phyloP scores from a whole-genome alignment of 1,139 yeast species.

The Pichia inconspicua region DNA sequence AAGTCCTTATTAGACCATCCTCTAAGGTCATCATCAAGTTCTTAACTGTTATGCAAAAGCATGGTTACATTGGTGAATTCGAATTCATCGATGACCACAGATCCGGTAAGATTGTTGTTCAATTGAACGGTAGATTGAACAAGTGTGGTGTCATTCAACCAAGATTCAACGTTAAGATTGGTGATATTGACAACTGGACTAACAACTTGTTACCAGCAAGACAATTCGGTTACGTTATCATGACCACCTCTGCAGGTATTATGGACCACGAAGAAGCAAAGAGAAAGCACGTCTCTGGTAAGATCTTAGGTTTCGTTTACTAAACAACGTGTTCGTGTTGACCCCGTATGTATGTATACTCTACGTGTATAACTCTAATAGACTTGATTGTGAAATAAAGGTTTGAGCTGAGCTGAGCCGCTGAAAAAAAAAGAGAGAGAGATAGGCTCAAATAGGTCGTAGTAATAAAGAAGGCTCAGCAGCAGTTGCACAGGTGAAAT shows the following conservation, averaged over 20 bases:
- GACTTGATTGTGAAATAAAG: not conserved
- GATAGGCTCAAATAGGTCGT: no score
- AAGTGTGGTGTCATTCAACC: constrained; percentile 98
- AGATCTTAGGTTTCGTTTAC: constrained; percentile 94
- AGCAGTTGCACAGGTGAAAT: no score
- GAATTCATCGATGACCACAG: constrained; percentile 99
- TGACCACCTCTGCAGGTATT: constrained; percentile 98
- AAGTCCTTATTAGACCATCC: constrained; percentile 96
- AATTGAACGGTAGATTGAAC: constrained; percentile 96
- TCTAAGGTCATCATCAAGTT: constrained; percentile 97
- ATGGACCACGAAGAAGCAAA: constrained; percentile 99
- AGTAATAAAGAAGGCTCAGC: no score
- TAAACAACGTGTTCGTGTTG: constrained; percentile 27
- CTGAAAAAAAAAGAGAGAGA: no score
- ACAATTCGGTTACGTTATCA: constrained; percentile 95
- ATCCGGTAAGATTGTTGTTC: constrained; percentile 95
- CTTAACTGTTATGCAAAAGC: constrained; percentile 96
- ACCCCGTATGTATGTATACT: not conserved
- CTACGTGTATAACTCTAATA: not conserved
- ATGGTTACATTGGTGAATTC: constrained; percentile 96
- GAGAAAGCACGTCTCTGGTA: constrained; percentile 99
- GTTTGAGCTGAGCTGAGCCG: no score
- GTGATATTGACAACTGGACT: constrained; percentile 96
- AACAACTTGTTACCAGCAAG: constrained; percentile 96
- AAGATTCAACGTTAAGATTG: constrained; percentile 92